phyloP scores from a whole-genome alignment of 1,139 yeast genomes.

The Candida neerlandica region DNA sequence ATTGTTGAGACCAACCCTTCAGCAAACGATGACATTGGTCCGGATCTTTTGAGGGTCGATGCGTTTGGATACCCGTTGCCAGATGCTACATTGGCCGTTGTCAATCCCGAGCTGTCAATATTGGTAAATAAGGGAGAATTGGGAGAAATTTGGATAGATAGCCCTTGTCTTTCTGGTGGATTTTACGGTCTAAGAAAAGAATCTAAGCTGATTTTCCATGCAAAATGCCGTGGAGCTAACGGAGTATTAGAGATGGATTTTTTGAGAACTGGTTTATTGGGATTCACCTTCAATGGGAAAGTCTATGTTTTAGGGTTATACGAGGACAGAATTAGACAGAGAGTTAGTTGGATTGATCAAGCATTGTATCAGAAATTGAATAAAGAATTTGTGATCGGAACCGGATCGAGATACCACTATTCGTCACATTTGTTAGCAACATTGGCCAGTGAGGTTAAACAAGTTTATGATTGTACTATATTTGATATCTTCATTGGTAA shows the following conservation, averaged over 20 bases:
- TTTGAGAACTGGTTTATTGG: conserved; percentile 86
- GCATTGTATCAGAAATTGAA: conserved; percentile 35
- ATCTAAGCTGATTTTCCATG: conserved; percentile 78
- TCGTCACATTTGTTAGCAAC: conserved; percentile 84
- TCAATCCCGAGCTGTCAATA: conserved; percentile 83
- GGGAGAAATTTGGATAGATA: conserved; percentile 98
- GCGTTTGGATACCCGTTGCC: conserved; percentile 95
- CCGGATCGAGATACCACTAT: conserved; percentile 67
- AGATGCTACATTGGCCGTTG: conserved; percentile 90
- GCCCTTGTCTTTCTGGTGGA: conserved; percentile 86
- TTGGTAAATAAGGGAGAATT: conserved; percentile 73
- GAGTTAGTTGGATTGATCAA: conserved; percentile 64
- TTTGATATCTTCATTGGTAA: conserved; percentile 86
- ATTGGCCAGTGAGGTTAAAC: conserved; percentile 77
- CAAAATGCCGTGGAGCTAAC: conserved; percentile 70
- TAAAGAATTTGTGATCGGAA: conserved; percentile 36
- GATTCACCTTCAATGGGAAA: conserved; percentile 84
- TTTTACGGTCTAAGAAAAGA: conserved; percentile 74
- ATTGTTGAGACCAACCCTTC: conserved; percentile 65
- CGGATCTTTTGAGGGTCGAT: conserved; percentile 67
- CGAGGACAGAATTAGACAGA: conserved; percentile 88
- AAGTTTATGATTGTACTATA: conserved; percentile 87
- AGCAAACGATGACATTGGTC: conserved; percentile 53
- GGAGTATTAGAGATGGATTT: conserved; percentile 76
- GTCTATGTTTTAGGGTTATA: conserved; percentile 86